Evolutionary conservation across 192 early-diverging fungal species (phyloP), one percentile per base, ranked within the genome.

Genomic region (Chytriomyces hyalinus): DNA sequence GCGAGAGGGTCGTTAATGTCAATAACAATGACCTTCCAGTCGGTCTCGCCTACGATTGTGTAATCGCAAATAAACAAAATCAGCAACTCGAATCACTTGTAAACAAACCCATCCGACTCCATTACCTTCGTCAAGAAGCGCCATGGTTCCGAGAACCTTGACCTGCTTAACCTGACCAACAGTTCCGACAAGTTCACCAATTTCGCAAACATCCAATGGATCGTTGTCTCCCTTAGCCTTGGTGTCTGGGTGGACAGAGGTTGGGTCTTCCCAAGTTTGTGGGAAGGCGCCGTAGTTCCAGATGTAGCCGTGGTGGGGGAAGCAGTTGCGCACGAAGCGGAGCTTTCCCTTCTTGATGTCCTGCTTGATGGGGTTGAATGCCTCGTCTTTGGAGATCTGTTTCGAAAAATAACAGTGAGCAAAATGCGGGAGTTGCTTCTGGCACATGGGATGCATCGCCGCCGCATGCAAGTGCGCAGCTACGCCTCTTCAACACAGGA

Each of bases 211-310:
- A 84, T 99, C 97, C 69, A 99, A 80, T 7, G 97, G 97, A 82
- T 99, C 97, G 82, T 97, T 96, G 84, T 99, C 97, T 77, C 97
- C 97, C 70, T 88, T 89, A 73, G 92, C 94, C 89, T 96, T 95
- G 80, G 97, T 99, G 85, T 99, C 96, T 76, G 92, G 86, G 87
- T 97, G 92, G 73, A 84, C 84, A 81, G 90, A 88, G 80, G 85
- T 92, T 57, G 97, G 97, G 81, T 99, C 97, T 87, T 99, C 97
- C 97, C 97, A 99, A 67, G 97, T 99, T 91, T 97, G 96, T 46
- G 97, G 97, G 80, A 99, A 90, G 75, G 96, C 96, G 81, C 97
- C 97, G 80, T 99, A 98, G 96, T 99, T 99, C 97, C 97, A 99
- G 86, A 99, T 98, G 87, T 99, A 99, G 74, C 97, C 97, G 86